Conservation (phyloP, 192 early-diverging fungal species). For the Podochytrium sp. region DNA sequence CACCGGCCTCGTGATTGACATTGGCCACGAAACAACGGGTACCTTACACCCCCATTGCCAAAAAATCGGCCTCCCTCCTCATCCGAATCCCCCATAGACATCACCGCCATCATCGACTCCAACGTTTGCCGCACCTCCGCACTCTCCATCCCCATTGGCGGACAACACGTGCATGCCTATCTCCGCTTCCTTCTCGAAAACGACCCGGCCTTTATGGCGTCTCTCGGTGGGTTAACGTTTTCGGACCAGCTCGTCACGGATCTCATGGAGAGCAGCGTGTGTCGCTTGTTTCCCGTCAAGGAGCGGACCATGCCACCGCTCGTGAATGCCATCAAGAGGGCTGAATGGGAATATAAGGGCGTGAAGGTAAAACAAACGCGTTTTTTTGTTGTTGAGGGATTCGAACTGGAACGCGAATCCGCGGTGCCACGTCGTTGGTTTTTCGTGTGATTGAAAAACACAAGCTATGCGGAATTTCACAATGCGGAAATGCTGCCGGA, state of each 20-base stretch:
- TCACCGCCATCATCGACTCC: slow-evolving; percentile 83
- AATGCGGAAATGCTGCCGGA: too few species aligned
- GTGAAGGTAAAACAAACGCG: slow-evolving; percentile 41
- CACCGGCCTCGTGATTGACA: slow-evolving; percentile 86
- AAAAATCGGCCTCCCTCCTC: not conserved
- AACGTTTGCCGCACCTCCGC: slow-evolving; percentile 62
- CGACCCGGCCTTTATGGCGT: slow-evolving; percentile 11
- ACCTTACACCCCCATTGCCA: too few species aligned
- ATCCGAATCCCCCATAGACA: slow-evolving; percentile 52
- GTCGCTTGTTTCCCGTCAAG: slow-evolving; percentile 30
- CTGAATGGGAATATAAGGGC: slow-evolving; percentile 32
- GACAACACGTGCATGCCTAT: slow-evolving; percentile 66
- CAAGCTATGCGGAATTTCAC: too few species aligned
- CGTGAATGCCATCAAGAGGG: slow-evolving; percentile 9
- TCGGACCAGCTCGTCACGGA: slow-evolving; percentile 54
- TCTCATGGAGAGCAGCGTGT: slow-evolving; percentile 33
- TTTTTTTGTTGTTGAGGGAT: too few species aligned
- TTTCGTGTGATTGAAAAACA: too few species aligned
- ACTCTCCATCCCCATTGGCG: slow-evolving; percentile 70
- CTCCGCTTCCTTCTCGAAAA: slow-evolving; percentile 37
- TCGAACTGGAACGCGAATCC: too few species aligned
- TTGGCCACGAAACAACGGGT: slow-evolving; percentile 87
- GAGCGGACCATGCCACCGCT: slow-evolving; percentile 16
- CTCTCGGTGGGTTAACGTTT: slow-evolving; percentile 47
- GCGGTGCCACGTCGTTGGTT: too few species aligned